Evolutionary conservation across 108 stramenopile genomes (phyloP).

Genomic region (Cyclotella cryptica): DNA sequence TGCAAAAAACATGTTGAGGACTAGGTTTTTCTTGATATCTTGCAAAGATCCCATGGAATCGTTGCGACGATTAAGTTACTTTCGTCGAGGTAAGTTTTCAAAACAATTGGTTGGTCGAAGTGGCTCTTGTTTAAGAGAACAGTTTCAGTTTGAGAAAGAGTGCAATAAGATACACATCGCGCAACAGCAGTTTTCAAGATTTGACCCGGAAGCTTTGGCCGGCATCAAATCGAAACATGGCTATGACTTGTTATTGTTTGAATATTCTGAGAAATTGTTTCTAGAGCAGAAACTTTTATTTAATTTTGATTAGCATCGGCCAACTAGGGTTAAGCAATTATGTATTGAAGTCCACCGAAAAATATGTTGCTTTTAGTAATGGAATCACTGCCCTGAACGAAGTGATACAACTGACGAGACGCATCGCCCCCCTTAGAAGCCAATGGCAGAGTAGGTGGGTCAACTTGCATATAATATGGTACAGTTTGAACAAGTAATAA

Average conservation of each 20-base stretch:
- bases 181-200: neutral
- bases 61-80: neutral
- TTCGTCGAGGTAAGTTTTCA: neutral
- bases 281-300: neutral
- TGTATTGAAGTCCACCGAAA: too few relatives aligned
- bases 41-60: neutral
- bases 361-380: too few relatives aligned
- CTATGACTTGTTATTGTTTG: neutral
- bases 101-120: neutral
- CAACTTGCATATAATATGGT: too few relatives aligned
- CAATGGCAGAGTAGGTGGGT: too few relatives aligned
- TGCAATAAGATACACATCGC: neutral
- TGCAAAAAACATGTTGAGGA: neutral
- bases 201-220: neutral
- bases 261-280: neutral
- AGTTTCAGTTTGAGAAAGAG: neutral
- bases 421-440: too few relatives aligned
- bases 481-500: too few relatives aligned
- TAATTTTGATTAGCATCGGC: neutral
- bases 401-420: too few relatives aligned
- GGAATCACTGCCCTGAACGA: too few relatives aligned
- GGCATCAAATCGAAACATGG: neutral
- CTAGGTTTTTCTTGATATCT: neutral
- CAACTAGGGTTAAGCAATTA: too few relatives aligned
- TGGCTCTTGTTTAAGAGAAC: neutral